Conservation (phyloP, 352 stramenopile genomes). For the Thraustochytrium sp. region DNA sequence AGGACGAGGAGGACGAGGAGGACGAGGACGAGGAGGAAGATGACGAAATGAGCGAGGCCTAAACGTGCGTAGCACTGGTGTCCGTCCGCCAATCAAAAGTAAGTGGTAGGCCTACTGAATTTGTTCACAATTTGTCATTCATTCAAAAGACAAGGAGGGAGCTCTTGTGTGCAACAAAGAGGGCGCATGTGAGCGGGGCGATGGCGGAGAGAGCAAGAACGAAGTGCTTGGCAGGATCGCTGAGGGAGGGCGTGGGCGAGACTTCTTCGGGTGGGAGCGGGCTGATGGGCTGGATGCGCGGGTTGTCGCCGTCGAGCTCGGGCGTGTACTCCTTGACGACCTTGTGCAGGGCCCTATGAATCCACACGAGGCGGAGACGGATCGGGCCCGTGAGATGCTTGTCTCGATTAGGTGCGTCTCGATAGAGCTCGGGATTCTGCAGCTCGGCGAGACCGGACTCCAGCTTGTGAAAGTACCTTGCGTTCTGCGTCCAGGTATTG, state of each 20-base stretch:
- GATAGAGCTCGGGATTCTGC: background rate
- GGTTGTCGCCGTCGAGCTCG: background rate
- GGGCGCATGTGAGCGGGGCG: background rate
- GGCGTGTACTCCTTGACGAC: background rate
- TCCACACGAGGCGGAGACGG: background rate
- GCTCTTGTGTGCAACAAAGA: background rate
- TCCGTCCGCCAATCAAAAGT: background rate
- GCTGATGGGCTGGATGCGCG: background rate
- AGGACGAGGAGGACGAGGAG: background rate
- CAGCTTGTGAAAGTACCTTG: background rate
- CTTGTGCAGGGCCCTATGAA: background rate
- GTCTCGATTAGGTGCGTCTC: background rate
- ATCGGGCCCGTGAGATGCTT: background rate
- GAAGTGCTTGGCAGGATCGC: background rate
- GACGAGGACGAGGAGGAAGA: background rate
- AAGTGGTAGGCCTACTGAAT: too few species aligned
- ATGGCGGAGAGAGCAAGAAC: background rate
- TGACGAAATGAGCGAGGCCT: background rate
- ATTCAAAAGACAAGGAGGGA: too few species aligned
- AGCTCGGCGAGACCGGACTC: background rate
- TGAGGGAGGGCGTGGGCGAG: background rate
- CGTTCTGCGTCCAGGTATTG: background rate
- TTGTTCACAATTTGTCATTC: too few species aligned
- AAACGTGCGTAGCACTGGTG: background rate
- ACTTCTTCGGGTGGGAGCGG: background rate